Evolutionary conservation across 1,284 basidiomycete genomes (phyloP).

Genomic region (Trametes sp.): DNA sequence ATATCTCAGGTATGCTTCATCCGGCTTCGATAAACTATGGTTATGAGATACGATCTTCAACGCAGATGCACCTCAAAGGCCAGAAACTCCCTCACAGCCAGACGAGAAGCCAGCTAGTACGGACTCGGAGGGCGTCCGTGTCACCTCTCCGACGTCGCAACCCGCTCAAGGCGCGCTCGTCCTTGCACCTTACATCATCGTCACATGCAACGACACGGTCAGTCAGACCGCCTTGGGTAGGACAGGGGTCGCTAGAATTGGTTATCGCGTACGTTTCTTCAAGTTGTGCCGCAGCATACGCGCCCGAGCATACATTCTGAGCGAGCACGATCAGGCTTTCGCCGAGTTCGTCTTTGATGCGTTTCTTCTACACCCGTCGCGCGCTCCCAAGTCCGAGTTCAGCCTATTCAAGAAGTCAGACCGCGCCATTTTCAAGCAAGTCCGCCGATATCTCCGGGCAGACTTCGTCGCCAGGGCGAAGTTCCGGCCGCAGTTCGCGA

Average conservation of each 20-base stretch:
- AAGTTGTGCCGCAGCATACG: no score
- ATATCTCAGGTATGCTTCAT: no score
- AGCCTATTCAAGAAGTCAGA: neutral
- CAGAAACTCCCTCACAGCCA: no score
- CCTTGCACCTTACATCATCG: neutral
- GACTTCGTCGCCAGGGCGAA: neutral
- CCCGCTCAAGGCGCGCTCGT: neutral
- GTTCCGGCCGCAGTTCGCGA: neutral
- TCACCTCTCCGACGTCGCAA: neutral
- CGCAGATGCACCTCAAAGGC: no score
- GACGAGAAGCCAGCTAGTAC: neutral
- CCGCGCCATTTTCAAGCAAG: neutral
- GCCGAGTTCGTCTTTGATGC: constrained; percentile 1
- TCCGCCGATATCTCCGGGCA: neutral
- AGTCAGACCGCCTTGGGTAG: neutral
- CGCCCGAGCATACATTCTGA: neutral
- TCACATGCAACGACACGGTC: neutral
- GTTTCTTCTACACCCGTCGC: neutral
- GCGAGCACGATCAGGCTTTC: neutral
- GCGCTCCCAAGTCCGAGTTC: neutral
- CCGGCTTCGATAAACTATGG: no score
- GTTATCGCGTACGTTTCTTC: constrained; percentile 6
- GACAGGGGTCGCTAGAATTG: neutral
- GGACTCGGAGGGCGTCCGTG: neutral
- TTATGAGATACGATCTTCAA: no score